phyloP scores from a whole-genome alignment of 345 rosid genomes.

The Gossypium mustelinum region DNA sequence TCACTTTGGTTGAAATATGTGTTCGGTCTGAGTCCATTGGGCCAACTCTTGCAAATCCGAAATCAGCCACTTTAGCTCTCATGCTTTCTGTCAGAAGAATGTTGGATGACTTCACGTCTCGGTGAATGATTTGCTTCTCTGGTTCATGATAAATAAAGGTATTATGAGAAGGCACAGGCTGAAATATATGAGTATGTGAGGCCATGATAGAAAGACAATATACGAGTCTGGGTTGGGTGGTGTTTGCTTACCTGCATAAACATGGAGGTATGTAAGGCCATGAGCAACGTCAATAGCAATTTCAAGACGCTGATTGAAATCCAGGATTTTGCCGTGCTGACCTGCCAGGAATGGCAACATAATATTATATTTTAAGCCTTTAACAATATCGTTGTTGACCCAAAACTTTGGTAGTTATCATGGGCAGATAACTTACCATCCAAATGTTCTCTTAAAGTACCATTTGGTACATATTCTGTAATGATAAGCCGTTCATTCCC shows the following conservation, averaged over 20 bases:
- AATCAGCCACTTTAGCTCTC: slow-evolving; percentile 98
- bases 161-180: not conserved
- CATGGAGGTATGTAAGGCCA: slow-evolving; percentile 88
- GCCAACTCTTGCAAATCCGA: slow-evolving; percentile 89
- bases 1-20: slow-evolving; percentile 84
- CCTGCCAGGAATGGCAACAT: slow-evolving; percentile 37
- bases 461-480: slow-evolving; percentile 85
- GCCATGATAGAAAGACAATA: slow-evolving; percentile 2
- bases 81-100: slow-evolving; percentile 83
- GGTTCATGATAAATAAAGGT: slow-evolving; percentile 18
- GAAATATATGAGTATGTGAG: not conserved
- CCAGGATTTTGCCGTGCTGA: slow-evolving; percentile 59
- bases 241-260: slow-evolving; percentile 62
- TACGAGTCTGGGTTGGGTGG: not conserved
- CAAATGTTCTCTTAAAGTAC: slow-evolving; percentile 91
- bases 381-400: not conserved
- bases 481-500: slow-evolving; percentile 90
- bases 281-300: slow-evolving; percentile 91
- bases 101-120: slow-evolving; percentile 94
- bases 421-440: slow-evolving; percentile 60
- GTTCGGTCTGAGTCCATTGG: slow-evolving; percentile 57
- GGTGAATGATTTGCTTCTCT: slow-evolving; percentile 92
- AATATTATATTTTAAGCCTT: not conserved
- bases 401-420: not conserved
- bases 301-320: slow-evolving; percentile 88